Base-by-base conservation (phyloP, 768 basidiomycete genomes). In the Auricularia cornea region DNA sequence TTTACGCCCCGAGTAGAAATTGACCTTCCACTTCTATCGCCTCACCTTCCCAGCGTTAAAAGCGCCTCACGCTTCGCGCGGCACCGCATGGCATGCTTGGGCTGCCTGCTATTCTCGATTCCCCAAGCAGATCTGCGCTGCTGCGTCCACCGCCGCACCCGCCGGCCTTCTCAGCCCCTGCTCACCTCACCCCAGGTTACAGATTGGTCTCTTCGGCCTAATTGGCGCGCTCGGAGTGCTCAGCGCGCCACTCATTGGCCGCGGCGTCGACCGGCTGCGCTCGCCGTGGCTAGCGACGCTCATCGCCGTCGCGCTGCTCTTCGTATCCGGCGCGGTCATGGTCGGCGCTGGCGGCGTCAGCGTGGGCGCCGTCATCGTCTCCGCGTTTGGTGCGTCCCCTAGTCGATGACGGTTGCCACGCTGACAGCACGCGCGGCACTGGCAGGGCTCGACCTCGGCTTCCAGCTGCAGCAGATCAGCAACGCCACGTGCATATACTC, bases 221-320 rank as follows among this genome's bases (percentile, higher is more conserved):
- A 77, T 90, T 18, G 90, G 90, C 20, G 74, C 81, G 65, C 77
- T 86, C 20, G 92, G 77, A 23, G 69, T 72, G 14, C 57, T 70
- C 40, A 66, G 73, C 54, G 88, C 87, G 0, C 92, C 92, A 0
- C 65, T 91, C 23, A 79, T 84, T 31, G 93, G 92, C 0, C 81
- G 80, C 52, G 66, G 83, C 16, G 81, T 94, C 62, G 92, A 94
- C 74, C 75, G 73, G 4, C 78, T 93, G 33, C 79, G 90, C 30
- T 10, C 6, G 0, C 87, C 88, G 0, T 95, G 91, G 91, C 84
- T 87, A 62, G 87, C 87, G 6, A 83, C 88, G 8, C 76, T 93
- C 31, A 69, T 85, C 52, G 83, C 81, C 8, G 77, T 84, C 6
- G 29, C 79, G 32, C 66, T 73, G 59, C 76, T 85, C 29, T 52